phyloP scores from a whole-genome alignment of 2,329 filamentous ascomycete species.

The Hypomyces rosellus region DNA sequence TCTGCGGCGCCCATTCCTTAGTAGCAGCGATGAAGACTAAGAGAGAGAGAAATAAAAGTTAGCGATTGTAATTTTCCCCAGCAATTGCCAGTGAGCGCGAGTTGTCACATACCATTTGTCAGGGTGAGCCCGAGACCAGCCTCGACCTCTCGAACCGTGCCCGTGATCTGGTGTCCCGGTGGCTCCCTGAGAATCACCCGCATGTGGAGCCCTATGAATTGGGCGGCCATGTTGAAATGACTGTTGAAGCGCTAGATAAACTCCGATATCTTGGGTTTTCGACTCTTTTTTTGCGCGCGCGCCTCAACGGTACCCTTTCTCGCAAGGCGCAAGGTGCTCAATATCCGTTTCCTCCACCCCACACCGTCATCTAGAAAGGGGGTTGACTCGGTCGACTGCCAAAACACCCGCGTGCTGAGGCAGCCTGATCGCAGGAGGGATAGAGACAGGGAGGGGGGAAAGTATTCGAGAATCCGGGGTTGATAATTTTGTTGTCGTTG shows the following conservation, averaged over 20 bases:
- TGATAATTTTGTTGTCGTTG: too few relatives aligned
- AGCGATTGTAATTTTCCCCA: too few relatives aligned
- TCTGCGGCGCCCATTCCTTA: constrained; percentile 35
- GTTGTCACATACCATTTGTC: constrained; percentile 56
- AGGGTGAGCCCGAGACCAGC: constrained; percentile 63
- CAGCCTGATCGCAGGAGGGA: too few relatives aligned
- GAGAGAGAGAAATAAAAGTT: not conserved
- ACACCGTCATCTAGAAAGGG: constrained; percentile 5
- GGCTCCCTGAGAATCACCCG: constrained; percentile 64
- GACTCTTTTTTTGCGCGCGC: not conserved
- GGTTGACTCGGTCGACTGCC: not conserved
- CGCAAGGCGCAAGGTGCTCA: not conserved
- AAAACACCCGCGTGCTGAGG: not conserved
- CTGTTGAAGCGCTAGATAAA: not conserved
- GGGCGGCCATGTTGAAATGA: constrained; percentile 39
- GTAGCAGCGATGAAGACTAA: constrained; percentile 35
- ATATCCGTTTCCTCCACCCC: not conserved
- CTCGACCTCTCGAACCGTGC: constrained; percentile 62
- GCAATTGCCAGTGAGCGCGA: not conserved
- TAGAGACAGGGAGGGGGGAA: too few relatives aligned
- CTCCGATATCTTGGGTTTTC: not conserved
- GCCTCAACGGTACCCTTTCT: not conserved
- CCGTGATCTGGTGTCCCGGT: constrained; percentile 57
- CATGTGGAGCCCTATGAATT: constrained; percentile 73
- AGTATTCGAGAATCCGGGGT: too few relatives aligned